Percentiles rank a stretch among this genome's conserved stretches.
Evolutionary conservation across 345 rosid genomes (phyloP).

Genomic region (Rhodamnia argentea): DNA sequence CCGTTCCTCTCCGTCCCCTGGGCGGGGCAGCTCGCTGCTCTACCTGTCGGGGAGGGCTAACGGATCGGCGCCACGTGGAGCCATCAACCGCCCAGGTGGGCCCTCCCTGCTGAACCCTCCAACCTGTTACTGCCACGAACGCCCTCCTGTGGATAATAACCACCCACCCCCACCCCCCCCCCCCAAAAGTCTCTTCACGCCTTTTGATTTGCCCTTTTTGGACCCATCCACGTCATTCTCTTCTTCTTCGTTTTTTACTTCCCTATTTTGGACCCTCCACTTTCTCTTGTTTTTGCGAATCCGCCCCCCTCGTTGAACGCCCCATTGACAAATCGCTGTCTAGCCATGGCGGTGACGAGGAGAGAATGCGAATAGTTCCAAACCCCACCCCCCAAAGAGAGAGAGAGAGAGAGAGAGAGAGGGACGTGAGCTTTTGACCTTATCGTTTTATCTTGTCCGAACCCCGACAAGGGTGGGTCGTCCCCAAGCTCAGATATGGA

Average conservation of each 20-base stretch:
- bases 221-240: not conserved
- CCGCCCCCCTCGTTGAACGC: not conserved
- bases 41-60: not conserved
- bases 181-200: not conserved
- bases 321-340: not conserved
- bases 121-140: constrained; percentile 26
- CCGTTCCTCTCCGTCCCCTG: not conserved
- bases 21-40: not conserved
- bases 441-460: constrained; percentile 27
- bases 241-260: not conserved
- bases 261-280: not conserved
- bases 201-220: not conserved
- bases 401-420: not conserved
- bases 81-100: constrained; percentile 1
- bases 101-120: not conserved
- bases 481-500: not conserved
- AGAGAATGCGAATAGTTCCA: not conserved
- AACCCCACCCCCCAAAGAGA: too few species aligned
- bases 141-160: constrained; percentile 17
- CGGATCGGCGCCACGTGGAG: constrained; percentile 22
- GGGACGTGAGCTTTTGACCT: constrained; percentile 7
- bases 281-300: not conserved
- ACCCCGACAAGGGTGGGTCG: not conserved
- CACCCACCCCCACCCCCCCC: not conserved
- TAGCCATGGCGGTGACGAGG: not conserved